Evolutionary conservation across 1,284 basidiomycete species (phyloP), one percentile per base, ranked within the genome.

Genomic region (Apiotrichum gracile): DNA sequence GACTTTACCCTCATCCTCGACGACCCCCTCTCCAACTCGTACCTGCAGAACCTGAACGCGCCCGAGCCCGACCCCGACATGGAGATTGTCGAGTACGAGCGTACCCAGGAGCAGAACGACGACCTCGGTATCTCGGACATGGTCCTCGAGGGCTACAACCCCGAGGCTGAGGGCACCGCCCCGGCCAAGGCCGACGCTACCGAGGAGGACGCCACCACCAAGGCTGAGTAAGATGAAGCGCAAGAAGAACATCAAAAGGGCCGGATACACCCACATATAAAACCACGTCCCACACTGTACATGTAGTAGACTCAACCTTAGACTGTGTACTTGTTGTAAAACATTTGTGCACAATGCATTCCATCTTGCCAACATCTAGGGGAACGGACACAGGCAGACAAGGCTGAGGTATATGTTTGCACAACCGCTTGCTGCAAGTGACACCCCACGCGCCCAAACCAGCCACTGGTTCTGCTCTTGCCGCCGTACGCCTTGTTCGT

Each of bases 101-200:
- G 96, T 48, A 83, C 84, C 7, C 88, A 82, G 78, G 84, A 92
- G 52, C 92, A 98, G 78, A 93, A 98, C 69, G 94, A 98, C 71
- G 91, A 93, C 51, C 79, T 98, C 12, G 96, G 96, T 1, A 72
- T 98, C 68, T 97, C 97, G 70, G 96, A 98, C 71, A 98, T 98
- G 77, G 87, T 89, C 61, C 85, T 96, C 5, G 91, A 94, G 68
- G 84, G 83, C 1, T 94, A 93, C 68, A 83, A 84, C 58, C 74
- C 78, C 56, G 64, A 66, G 25, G 63, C 57, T 7, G 65, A 67
- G 52, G 67, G 46, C 44, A 47, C 45, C 37, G 37, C 37, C 16
- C 24, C 37, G n/a, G 19, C 39, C 39, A 40, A 19, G 8, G 37
- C 37, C 19, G 22, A n/a, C n/a, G n/a, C n/a, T n/a, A n/a, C n/a